A percentile compares a stretch with the other conserved stretches of the same genome.
Conservation (phyloP, 768 basidiomycete genomes). For the Leccinum aurantiacum region DNA sequence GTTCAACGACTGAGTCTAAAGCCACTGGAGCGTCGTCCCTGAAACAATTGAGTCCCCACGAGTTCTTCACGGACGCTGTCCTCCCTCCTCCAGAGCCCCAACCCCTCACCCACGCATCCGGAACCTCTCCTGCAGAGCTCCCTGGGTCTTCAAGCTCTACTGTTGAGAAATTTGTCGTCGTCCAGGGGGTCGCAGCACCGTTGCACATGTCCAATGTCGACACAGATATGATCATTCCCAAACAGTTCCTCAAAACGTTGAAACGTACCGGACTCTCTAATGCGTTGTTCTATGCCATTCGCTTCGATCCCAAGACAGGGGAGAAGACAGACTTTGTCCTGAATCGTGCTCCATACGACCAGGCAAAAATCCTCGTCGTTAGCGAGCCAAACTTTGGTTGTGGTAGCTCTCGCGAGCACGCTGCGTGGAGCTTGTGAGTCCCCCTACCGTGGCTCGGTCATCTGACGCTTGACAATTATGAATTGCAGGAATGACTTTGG, state of each 20-base stretch:
- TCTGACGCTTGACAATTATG: neutral
- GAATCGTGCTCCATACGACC: conserved; percentile 74
- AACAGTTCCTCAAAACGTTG: conserved; percentile 90
- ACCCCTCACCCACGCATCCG: conserved; percentile 34
- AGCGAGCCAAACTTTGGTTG: conserved; percentile 90
- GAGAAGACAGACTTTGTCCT: conserved; percentile 81
- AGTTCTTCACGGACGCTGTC: conserved; percentile 75
- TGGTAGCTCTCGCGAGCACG: conserved; percentile 88
- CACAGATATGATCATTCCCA: conserved; percentile 93
- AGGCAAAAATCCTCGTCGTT: conserved; percentile 78
- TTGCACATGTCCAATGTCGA: conserved; percentile 83
- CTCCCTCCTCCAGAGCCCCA: conserved; percentile 54
- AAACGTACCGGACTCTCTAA: conserved; percentile 85
- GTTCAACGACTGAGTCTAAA: conserved; percentile 41
- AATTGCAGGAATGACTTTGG: conserved; percentile 77
- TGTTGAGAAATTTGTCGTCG: conserved; percentile 61
- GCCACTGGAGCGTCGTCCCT: conserved; percentile 49
- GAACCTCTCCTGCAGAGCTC: conserved; percentile 31
- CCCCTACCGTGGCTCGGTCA: neutral
- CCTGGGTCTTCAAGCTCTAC: conserved; percentile 48
- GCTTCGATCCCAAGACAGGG: conserved; percentile 77
- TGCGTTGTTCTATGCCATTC: conserved; percentile 79
- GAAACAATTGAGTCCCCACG: conserved; percentile 68
- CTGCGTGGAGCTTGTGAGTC: conserved; percentile 81
- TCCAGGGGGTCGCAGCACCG: conserved; percentile 79